A percentile compares a stretch with the other conserved stretches of the same genome.
These are phyloP conservation scores for Primulina eburnea DNA, from an alignment of 257 asterid genomes.

Conservation along the genomic window DNA sequence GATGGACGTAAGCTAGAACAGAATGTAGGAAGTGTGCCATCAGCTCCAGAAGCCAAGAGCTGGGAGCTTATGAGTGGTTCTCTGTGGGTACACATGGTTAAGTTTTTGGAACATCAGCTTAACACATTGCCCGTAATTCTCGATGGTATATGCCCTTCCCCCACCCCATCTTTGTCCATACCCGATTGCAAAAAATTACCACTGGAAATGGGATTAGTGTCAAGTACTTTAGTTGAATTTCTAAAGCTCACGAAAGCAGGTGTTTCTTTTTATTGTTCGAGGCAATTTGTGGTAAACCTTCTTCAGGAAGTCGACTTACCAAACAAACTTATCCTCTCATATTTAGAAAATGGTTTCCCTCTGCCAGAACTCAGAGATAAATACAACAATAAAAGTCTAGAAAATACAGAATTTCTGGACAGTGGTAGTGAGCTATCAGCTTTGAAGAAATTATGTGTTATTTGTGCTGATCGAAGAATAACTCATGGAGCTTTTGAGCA, in stretches of 20 bases:
- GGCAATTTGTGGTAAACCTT: constrained; percentile 56
- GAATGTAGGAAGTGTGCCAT: constrained; percentile 29
- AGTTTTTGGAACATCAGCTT: constrained; percentile 49
- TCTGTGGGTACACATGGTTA: constrained; percentile 69
- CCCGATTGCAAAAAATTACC: constrained; percentile 32
- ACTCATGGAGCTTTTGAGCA: constrained; percentile 47
- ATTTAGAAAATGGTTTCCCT: constrained; percentile 42
- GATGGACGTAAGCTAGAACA: constrained; percentile 42
- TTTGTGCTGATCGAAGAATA: constrained; percentile 49
- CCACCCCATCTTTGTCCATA: constrained; percentile 29
- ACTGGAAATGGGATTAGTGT: constrained; percentile 31
- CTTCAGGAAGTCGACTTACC: constrained; percentile 51
- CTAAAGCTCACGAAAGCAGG: constrained; percentile 47
- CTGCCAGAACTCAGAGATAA: constrained; percentile 33
- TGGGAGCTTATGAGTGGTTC: constrained; percentile 50
- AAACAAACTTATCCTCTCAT: constrained; percentile 29
- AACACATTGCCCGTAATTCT: constrained; percentile 35
- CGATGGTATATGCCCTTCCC: constrained; percentile 34
- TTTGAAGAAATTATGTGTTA: constrained; percentile 49
- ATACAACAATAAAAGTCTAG: constrained; percentile 30
- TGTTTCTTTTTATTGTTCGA: constrained; percentile 58
- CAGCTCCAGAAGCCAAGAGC: constrained; percentile 49
- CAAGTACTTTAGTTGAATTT: constrained; percentile 41
- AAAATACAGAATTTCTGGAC: constrained; percentile 33
- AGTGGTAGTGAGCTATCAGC: constrained; percentile 33